Percentiles rank a stretch among this genome's conserved stretches.
Evolutionary conservation across 768 basidiomycete genomes (phyloP).

Genomic region (Hypsizygus marmoreus): DNA sequence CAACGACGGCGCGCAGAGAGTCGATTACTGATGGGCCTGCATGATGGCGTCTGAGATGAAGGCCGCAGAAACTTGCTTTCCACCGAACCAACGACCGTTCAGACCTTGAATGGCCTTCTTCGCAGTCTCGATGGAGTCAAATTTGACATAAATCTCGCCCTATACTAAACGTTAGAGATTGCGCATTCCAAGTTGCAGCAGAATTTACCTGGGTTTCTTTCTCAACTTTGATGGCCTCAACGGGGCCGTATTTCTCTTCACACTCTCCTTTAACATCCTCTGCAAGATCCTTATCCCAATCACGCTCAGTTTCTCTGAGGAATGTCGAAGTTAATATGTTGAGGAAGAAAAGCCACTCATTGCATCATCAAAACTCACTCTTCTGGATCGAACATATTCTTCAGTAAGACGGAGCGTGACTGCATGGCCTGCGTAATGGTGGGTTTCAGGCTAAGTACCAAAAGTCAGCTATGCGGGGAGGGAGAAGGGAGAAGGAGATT

Average conservation of each 20-base stretch:
- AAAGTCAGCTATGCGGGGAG: conserved; percentile 14
- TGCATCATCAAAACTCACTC: conserved; percentile 72
- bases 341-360: conserved; percentile 6
- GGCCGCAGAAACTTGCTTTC: conserved; percentile 80
- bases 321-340: not conserved
- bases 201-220: conserved; percentile 84
- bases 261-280: conserved; percentile 97
- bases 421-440: conserved; percentile 85
- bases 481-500: conserved; percentile 5
- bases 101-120: conserved; percentile 86
- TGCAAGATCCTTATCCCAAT: conserved; percentile 96
- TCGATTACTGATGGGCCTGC: conserved; percentile 78
- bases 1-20: conserved; percentile 16
- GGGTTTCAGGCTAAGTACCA: conserved; percentile 58
- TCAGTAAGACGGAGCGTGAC: conserved; percentile 86
- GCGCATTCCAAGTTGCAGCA: no score
- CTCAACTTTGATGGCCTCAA: conserved; percentile 88
- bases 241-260: conserved; percentile 85
- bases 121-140: conserved; percentile 75
- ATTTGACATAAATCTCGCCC: conserved; percentile 98
- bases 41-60: conserved; percentile 95
- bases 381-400: conserved; percentile 98
- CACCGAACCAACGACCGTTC: conserved; percentile 97
- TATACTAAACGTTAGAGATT: conserved; percentile 33
- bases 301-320: conserved; percentile 85